These are phyloP conservation scores for Aureobasidium lini DNA, from an alignment of 2,329 filamentous ascomycete species.

Conservation along the genomic window DNA sequence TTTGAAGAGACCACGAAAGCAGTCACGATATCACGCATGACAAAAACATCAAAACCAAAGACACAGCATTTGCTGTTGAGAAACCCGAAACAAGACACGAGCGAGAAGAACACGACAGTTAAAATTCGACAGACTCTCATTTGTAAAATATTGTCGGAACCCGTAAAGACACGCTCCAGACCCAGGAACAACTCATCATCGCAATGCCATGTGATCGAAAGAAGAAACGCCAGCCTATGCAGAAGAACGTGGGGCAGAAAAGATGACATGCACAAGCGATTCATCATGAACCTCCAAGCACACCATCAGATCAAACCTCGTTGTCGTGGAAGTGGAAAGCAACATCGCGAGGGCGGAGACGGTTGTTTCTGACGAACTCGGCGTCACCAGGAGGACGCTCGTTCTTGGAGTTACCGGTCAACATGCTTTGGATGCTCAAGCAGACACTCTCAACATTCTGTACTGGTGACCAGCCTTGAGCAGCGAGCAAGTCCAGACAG, in stretches of 20 bases:
- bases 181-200: too few relatives aligned
- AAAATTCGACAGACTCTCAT: too few relatives aligned
- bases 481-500: slow-evolving; percentile 84
- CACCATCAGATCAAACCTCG: slow-evolving; percentile 34
- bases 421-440: slow-evolving; percentile 96
- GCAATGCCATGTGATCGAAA: neutral
- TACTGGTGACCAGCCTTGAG: slow-evolving; percentile 88
- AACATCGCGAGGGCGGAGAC: slow-evolving; percentile 75
- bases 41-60: too few relatives aligned
- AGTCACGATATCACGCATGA: too few relatives aligned
- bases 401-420: slow-evolving; percentile 88
- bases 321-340: slow-evolving; percentile 93
- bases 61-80: too few relatives aligned
- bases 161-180: too few relatives aligned
- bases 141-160: too few relatives aligned
- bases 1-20: too few relatives aligned
- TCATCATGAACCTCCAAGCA: too few relatives aligned
- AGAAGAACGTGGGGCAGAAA: neutral
- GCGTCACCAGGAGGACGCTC: slow-evolving; percentile 86
- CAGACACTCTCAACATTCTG: slow-evolving; percentile 96
- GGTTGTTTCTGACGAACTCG: slow-evolving; percentile 77
- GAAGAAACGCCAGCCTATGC: neutral
- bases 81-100: too few relatives aligned
- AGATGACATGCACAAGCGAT: neutral
- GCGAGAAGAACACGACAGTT: too few relatives aligned